Base-by-base conservation (phyloP, 768 basidiomycete genomes). In the Sistotremastrum suecicum region DNA sequence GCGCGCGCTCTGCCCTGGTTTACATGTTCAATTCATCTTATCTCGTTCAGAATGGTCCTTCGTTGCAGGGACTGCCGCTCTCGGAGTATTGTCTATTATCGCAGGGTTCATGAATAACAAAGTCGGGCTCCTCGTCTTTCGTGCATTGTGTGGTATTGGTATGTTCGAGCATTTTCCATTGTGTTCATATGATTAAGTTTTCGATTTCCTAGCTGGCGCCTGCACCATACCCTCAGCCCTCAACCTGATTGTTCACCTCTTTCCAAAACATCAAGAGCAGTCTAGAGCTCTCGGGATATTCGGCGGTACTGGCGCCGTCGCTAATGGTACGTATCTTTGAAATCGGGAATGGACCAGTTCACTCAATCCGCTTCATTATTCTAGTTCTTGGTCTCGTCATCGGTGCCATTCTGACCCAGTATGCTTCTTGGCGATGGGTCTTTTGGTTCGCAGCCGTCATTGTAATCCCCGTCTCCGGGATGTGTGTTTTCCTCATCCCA, bases 151-250 rank as follows among this genome's bases (percentile, higher is more conserved):
- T 35, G 62, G 62, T 11, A 56, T 63, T 56, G 20, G 20, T 20
- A 20, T 20, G 20, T 20, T 20, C 28, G 29, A 35, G 36, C 20
- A 31, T 7, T 35, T 40, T 44, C 42, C 40, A 29, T 6, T 10
- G 31, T 37, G 8, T 50, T 44, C 29, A 44, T 20, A 20, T 20
- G 20, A 20, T 20, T 20, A 20, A 20, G 20, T 20, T 20, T 20
- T 20, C 20, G 20, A 20, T 20, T 20, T 20, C 20, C 20, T 60
- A 63, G 70, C 63, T 8, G 73, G 70, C 20, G 63, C 72, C 1
- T 56, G 74, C 60, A 70, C 69, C 7, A 65, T 75, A 34, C 74
- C 74, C 3, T 70, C 72, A 3, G 69, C 73, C 5, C 56, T 70
- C n/a, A 58, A 66, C 36, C 61, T 78, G 34, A 63, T 76, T 20